Evolutionary conservation across 1,139 yeast genomes (phyloP).

Genomic region (Neolecta irregularis): DNA sequence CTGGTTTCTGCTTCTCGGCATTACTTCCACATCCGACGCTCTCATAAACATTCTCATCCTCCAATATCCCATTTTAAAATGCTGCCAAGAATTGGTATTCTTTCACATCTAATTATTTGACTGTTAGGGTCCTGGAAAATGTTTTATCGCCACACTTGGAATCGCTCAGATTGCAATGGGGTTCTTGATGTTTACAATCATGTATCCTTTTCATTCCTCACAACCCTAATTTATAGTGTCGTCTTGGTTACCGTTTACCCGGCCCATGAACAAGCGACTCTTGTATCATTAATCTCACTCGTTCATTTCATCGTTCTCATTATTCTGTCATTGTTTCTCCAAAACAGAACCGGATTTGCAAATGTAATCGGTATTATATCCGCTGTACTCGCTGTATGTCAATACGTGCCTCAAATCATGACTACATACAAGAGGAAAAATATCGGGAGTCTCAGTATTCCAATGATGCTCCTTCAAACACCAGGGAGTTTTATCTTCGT

Average conservation of each 20-base stretch:
- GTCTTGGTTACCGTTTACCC: background rate
- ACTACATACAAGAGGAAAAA: constrained; percentile 58
- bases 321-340: constrained; percentile 22
- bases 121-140: too few relatives aligned
- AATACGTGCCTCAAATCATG: constrained; percentile 65
- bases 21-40: constrained; percentile 56
- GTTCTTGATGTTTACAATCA: constrained; percentile 46
- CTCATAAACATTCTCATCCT: constrained; percentile 51
- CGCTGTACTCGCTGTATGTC: constrained; percentile 46
- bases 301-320: constrained; percentile 29
- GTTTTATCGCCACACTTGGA: constrained; percentile 55
- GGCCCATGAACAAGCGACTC: constrained; percentile 8
- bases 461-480: constrained; percentile 76
- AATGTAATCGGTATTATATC: constrained; percentile 40
- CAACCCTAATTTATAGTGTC: constrained; percentile 3
- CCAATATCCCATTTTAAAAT: constrained; percentile 27
- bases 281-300: constrained; percentile 16
- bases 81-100: constrained; percentile 22
- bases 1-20: constrained; percentile 54
- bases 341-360: constrained; percentile 39
- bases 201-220: constrained; percentile 28
- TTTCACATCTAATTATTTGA: constrained; percentile 13
- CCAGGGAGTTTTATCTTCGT: constrained; percentile 83
- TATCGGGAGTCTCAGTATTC: constrained; percentile 65
- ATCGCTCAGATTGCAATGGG: constrained; percentile 57